Conservation (phyloP, 2,329 filamentous ascomycete species). For the Colletotrichum sp. region DNA sequence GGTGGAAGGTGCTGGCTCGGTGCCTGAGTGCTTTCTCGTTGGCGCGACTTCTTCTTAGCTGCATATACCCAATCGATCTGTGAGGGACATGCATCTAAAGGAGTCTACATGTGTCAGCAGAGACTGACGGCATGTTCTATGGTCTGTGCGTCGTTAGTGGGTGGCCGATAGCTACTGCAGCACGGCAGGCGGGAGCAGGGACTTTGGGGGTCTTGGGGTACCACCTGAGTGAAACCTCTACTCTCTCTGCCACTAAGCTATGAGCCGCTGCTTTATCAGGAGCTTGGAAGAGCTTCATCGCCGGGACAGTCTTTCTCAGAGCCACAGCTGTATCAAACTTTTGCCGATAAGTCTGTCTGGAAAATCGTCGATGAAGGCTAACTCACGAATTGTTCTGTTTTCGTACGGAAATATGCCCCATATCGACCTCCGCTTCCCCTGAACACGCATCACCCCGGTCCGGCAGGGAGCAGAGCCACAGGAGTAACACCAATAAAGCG, state of each 20-base stretch:
- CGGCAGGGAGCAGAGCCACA: neutral
- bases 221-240: constrained; percentile 6
- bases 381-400: neutral
- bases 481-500: constrained; percentile 1
- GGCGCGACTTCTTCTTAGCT: neutral
- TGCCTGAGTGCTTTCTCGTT: neutral
- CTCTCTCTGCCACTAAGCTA: neutral
- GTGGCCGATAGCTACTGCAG: neutral
- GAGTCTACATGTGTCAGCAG: neutral
- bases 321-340: too few species aligned
- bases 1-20: constrained; percentile 21
- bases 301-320: neutral
- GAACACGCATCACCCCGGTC: neutral
- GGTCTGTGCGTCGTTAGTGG: neutral
- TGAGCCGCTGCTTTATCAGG: constrained; percentile 8
- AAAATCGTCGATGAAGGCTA: neutral
- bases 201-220: neutral
- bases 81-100: neutral
- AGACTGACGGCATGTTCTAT: neutral
- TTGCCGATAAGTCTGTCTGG: neutral
- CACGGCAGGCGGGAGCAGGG: neutral
- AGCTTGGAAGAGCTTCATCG: neutral
- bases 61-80: neutral
- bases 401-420: neutral
- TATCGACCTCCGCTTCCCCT: neutral